Base-by-base conservation (phyloP, 202 grass and related monocot species). In the Elaeis oleifera region DNA sequence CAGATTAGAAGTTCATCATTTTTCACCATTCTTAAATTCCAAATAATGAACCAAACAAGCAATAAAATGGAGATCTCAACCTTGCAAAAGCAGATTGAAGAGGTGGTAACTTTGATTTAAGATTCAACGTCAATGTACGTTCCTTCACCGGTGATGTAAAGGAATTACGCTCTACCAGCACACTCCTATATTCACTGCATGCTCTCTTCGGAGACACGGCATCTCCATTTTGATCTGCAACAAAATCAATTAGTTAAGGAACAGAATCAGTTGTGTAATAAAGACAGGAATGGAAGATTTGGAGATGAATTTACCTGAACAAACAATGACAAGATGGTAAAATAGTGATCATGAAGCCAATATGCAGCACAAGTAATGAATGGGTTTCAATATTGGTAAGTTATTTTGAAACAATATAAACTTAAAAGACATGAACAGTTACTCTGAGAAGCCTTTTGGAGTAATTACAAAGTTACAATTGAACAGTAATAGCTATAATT, bases 11-110 rank as follows among this genome's bases (percentile, higher is more conserved):
- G 23, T 60, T 1, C 21, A 39, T 39, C 36, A 13, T 44, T 3
- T 44, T 44, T 44, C 13, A 44, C 0, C 3, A 2, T 44, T 44
- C 36, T 44, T 44, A 44, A 44, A 44, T 44, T 13, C 11, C 6
- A 44, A 13, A 44, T 44, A 44, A 44, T 44, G 8, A 44, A 44
- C 36, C 36, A 44, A 44, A 44, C 36, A 14, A 13, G 1, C 8
- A 13, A 39, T 39, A 8, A 39, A 39, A 39, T 11, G 11, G 11
- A 44, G 6, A 44, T 58, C 32, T 61, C 51, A 74, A 97, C 92
- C 92, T 97, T 77, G 82, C 82, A 81, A 97, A 91, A 51, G 88
- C 85, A 81, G 92, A 92, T 44, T 96, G 91, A 75, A 97, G 92
- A n/a, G 84, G 92, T 55, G 76, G 80, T 4, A 86, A 74, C 72